Evolutionary conservation across 805 yeast species (phyloP).

Genomic region (Kuraishia cidri): DNA sequence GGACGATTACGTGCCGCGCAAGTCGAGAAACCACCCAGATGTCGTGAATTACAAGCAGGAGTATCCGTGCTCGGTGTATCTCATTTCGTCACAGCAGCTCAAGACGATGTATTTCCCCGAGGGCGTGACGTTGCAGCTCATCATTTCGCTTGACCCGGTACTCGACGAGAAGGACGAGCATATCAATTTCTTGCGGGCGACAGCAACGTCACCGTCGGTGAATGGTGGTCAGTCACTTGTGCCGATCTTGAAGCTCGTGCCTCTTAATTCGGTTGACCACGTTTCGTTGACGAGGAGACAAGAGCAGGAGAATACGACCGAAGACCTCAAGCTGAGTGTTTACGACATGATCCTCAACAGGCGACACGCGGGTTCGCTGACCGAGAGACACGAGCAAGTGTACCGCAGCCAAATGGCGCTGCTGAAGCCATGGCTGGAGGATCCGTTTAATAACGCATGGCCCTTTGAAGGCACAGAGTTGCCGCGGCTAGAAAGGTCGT

Average conservation of each 20-base stretch:
- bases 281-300: slow-evolving; percentile 11
- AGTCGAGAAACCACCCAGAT: slow-evolving; percentile 20
- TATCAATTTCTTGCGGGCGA: slow-evolving; percentile 14
- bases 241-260: slow-evolving; percentile 38
- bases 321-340: background rate
- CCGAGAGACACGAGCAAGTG: too few relatives aligned
- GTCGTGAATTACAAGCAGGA: slow-evolving; percentile 9
- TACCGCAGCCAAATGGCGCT: background rate
- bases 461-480: background rate
- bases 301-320: background rate
- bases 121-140: slow-evolving; percentile 27
- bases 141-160: slow-evolving; percentile 39
- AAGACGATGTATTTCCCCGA: slow-evolving; percentile 20
- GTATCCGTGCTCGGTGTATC: slow-evolving; percentile 22
- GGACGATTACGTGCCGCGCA: slow-evolving; percentile 20
- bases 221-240: slow-evolving; percentile 11
- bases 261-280: slow-evolving; percentile 36
- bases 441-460: background rate
- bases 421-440: background rate
- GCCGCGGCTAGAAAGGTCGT: background rate
- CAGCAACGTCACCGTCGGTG: slow-evolving; percentile 8
- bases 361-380: background rate
- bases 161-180: slow-evolving; percentile 21
- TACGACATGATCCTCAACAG: background rate
- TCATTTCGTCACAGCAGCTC: slow-evolving; percentile 37